A percentile compares a stretch with the other conserved stretches of the same genome.
Conservation (phyloP, 2,329 filamentous ascomycete species). For the Penicillium sumatraense region DNA sequence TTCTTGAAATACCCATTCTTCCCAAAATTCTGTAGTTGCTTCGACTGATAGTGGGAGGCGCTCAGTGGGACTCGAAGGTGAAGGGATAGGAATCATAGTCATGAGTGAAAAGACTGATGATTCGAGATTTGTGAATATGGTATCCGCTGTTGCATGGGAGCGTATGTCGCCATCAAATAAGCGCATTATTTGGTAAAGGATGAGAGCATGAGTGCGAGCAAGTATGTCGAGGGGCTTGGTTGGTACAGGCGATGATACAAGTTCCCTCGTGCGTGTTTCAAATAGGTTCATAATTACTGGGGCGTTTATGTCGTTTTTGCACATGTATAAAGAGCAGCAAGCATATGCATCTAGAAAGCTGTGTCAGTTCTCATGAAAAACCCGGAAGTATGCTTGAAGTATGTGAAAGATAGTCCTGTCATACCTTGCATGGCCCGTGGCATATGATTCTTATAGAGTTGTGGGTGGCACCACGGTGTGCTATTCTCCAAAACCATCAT, state of each 20-base stretch:
- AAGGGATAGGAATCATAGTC: slow-evolving; percentile 22
- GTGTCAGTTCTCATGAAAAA: neutral
- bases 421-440: slow-evolving; percentile 57
- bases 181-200: slow-evolving; percentile 56
- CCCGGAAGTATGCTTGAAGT: neutral
- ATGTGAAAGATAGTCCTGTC: neutral
- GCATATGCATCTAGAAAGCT: slow-evolving; percentile 54
- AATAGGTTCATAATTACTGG: slow-evolving; percentile 56
- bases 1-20: slow-evolving; percentile 58
- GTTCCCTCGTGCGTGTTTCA: slow-evolving; percentile 49
- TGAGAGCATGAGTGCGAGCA: slow-evolving; percentile 53
- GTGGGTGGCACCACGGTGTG: slow-evolving; percentile 59
- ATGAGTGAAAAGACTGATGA: slow-evolving; percentile 26
- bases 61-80: slow-evolving; percentile 8
- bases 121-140: slow-evolving; percentile 32
- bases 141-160: slow-evolving; percentile 46
- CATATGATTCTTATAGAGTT: slow-evolving; percentile 58
- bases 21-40: slow-evolving; percentile 54
- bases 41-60: slow-evolving; percentile 41
- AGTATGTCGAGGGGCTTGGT: slow-evolving; percentile 36
- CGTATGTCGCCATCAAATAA: slow-evolving; percentile 58
- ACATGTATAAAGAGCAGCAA: slow-evolving; percentile 58
- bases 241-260: slow-evolving; percentile 42
- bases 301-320: slow-evolving; percentile 55
- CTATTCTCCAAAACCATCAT: slow-evolving; percentile 55